Conservation (phyloP, 2,329 filamentous ascomycete species). For the Talaromyces sp. region DNA sequence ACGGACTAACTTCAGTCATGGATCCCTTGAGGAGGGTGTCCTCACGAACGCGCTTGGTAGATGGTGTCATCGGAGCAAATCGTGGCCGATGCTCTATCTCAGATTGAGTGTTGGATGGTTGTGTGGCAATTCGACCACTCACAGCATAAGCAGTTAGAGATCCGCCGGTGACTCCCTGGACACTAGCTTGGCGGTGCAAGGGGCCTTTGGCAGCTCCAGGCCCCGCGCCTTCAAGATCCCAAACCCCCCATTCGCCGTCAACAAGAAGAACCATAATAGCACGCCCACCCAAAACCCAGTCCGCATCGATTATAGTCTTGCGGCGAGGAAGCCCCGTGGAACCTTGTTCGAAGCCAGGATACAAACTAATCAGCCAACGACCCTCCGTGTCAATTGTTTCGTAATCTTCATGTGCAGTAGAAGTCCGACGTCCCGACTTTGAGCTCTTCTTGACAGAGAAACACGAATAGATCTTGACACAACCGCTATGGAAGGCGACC, state of each 20-base stretch:
- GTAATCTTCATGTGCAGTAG: slow-evolving; percentile 33
- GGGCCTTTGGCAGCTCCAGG: slow-evolving; percentile 44
- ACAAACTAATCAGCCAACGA: slow-evolving; percentile 49
- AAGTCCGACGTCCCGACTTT: slow-evolving; percentile 31
- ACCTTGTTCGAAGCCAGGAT: slow-evolving; percentile 43
- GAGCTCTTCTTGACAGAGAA: slow-evolving; percentile 41
- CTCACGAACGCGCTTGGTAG: slow-evolving; percentile 50
- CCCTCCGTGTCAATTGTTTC: slow-evolving; percentile 40
- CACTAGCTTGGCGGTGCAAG: slow-evolving; percentile 40
- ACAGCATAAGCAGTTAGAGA: slow-evolving; percentile 47
- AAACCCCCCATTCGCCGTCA: slow-evolving; percentile 54
- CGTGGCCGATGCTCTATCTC: slow-evolving; percentile 36
- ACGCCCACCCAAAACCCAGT: slow-evolving; percentile 50
- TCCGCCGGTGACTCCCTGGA: slow-evolving; percentile 44
- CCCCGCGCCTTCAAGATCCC: slow-evolving; percentile 51
- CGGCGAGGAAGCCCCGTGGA: slow-evolving; percentile 34
- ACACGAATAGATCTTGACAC: slow-evolving; percentile 61
- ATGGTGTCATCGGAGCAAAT: slow-evolving; percentile 52
- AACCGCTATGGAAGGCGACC: slow-evolving; percentile 57
- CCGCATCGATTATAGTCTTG: slow-evolving; percentile 49
- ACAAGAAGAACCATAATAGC: slow-evolving; percentile 49
- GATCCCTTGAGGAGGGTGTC: slow-evolving; percentile 48
- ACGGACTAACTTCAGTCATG: slow-evolving; percentile 30
- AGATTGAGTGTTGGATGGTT: slow-evolving; percentile 29
- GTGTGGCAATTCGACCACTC: slow-evolving; percentile 41